These are phyloP conservation scores for Luzula sylvatica DNA, from an alignment of 176 grass and related monocot genomes.

Conservation along the genomic window DNA sequence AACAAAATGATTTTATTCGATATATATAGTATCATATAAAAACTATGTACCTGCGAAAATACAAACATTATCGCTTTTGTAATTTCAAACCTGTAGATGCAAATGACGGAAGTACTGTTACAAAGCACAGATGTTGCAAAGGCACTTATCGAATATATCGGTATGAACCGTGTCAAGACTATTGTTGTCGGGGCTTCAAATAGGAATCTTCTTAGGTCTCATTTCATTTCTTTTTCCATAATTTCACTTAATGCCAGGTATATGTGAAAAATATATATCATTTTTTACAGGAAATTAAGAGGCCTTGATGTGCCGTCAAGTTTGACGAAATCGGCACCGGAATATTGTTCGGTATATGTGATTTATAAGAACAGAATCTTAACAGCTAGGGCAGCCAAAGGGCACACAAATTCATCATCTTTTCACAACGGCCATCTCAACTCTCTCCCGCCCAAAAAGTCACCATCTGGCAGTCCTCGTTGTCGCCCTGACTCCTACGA, in stretches of 20 bases:
- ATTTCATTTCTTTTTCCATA: conserved; percentile 13
- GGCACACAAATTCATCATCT: neutral
- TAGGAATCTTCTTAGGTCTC: conserved; percentile 44
- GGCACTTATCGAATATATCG: conserved; percentile 54
- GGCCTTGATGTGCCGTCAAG: conserved; percentile 66
- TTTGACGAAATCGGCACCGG: conserved; percentile 70
- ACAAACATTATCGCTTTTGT: neutral
- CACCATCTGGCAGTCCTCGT: conserved; percentile 10
- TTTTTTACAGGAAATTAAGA: conserved; percentile 53
- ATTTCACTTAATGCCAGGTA: conserved; percentile 29
- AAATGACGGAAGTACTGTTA: conserved; percentile 76
- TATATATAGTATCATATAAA: neutral
- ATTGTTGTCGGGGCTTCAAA: conserved; percentile 61
- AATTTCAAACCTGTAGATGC: conserved; percentile 34
- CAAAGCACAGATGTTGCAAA: conserved; percentile 56
- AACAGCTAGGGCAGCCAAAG: conserved; percentile 57
- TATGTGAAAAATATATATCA: no score
- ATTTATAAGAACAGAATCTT: conserved; percentile 68
- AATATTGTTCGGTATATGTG: conserved; percentile 83
- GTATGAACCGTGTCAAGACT: conserved; percentile 32
- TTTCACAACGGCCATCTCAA: conserved; percentile 22
- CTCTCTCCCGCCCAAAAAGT: conserved; percentile 41
- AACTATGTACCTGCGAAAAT: conserved; percentile 2
- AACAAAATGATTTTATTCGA: conserved; percentile 5
- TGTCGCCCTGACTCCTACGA: conserved; percentile 25